Percentiles rank a stretch among this genome's conserved stretches.
phyloP scores from a whole-genome alignment of 2,329 filamentous ascomycete genomes.

The Pseudogymnoascus sp. region DNA sequence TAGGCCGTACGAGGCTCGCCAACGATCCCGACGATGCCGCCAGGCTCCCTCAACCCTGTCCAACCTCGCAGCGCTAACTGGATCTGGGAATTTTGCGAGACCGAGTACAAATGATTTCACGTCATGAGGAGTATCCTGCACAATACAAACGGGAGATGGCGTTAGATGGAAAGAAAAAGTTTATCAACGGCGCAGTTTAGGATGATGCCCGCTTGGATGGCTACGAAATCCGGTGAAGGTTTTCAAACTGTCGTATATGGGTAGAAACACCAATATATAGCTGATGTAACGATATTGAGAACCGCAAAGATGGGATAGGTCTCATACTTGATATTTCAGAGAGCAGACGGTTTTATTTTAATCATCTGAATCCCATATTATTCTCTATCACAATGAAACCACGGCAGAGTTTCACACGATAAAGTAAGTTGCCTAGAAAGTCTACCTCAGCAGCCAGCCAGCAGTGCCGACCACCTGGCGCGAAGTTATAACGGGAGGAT shows the following conservation, averaged over 20 bases:
- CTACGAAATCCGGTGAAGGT: not conserved
- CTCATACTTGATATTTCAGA: no score
- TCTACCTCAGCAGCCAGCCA: no score
- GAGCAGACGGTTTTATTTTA: no score
- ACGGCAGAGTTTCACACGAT: no score
- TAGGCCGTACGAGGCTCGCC: not conserved
- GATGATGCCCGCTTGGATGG: not conserved
- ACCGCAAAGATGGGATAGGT: no score
- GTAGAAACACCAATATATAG: no score
- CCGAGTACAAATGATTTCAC: not conserved
- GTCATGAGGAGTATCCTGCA: not conserved
- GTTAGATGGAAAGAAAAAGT: not conserved
- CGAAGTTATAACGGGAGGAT: no score
- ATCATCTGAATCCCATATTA: no score
- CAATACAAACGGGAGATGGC: not conserved
- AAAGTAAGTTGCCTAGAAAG: no score
- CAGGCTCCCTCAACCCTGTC: not conserved
- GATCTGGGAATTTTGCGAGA: not conserved
- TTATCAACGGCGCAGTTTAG: not conserved
- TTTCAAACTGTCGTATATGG: not conserved
- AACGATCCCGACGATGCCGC: not conserved
- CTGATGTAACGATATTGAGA: no score
- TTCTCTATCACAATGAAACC: no score
- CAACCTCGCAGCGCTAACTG: not conserved
- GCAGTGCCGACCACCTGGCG: no score